A percentile compares a stretch with the other conserved stretches of the same genome.
phyloP scores from a whole-genome alignment of 1,284 basidiomycete species.

The Papiliotrema laurentii region DNA sequence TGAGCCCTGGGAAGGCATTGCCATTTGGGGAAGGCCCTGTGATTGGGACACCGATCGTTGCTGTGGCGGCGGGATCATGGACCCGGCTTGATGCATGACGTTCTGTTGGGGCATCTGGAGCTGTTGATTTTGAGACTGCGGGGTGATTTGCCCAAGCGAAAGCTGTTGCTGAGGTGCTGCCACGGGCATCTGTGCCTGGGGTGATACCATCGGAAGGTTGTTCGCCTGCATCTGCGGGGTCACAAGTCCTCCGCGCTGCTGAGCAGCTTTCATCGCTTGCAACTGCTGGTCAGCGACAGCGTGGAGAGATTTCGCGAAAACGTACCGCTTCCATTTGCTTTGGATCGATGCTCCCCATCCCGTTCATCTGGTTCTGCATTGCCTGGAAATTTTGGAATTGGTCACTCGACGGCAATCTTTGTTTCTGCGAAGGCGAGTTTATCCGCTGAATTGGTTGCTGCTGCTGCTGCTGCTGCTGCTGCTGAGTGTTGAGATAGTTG shows the following conservation, averaged over 20 bases:
- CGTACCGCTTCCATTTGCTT: conserved; percentile 17
- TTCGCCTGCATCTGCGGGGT: conserved; percentile 8
- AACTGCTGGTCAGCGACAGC: conserved; percentile 8
- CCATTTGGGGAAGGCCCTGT: not conserved
- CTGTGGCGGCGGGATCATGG: not conserved
- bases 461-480: not conserved
- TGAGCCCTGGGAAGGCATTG: not conserved
- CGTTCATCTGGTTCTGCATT: not conserved
- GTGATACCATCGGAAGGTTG: conserved; percentile 13
- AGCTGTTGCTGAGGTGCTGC: conserved; percentile 1
- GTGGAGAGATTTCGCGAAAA: not conserved
- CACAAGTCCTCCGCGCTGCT: conserved; percentile 8
- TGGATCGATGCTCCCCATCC: conserved; percentile 6
- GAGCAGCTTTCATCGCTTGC: conserved; percentile 16
- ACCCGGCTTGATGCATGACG: not conserved
- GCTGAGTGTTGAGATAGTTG: not conserved
- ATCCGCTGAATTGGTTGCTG: not conserved
- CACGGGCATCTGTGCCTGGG: conserved; percentile 1
- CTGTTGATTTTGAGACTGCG: not conserved
- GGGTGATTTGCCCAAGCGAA: not conserved
- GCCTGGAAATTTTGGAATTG: conserved; percentile 2
- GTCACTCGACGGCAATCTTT: conserved; percentile 1
- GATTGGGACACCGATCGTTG: conserved; percentile 1
- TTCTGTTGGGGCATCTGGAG: not conserved
- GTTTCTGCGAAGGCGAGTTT: too few relatives aligned